Evolutionary conservation across 805 yeast species (phyloP).

Genomic region (Schwanniomyces vanrijiae): DNA sequence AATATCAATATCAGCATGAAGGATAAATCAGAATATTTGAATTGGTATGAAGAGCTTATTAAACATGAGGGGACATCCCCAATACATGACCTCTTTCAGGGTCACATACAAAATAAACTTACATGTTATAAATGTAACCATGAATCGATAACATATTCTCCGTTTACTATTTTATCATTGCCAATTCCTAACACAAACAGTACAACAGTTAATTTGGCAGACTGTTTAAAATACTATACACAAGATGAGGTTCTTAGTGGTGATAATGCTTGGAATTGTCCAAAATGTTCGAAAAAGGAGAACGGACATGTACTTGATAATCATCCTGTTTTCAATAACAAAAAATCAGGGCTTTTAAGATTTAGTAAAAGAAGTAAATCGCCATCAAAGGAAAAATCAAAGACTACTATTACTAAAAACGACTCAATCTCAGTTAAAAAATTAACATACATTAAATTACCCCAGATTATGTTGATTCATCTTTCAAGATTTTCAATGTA

Average conservation of each 20-base stretch:
- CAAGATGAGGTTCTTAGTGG: conserved; percentile 66
- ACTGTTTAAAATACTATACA: conserved; percentile 62
- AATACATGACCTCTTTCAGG: conserved; percentile 65
- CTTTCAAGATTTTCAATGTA: conserved; percentile 45
- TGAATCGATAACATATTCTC: conserved; percentile 58
- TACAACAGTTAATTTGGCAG: conserved; percentile 48
- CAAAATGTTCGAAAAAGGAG: conserved; percentile 52
- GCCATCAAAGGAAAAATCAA: conserved; percentile 23
- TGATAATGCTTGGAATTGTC: conserved; percentile 85
- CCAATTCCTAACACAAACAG: conserved; percentile 49
- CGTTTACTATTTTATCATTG: conserved; percentile 61
- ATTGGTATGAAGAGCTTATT: conserved; percentile 58
- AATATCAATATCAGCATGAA: conserved; percentile 27
- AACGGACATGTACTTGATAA: conserved; percentile 19
- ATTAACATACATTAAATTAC: conserved; percentile 32
- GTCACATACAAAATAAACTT: conserved; percentile 66
- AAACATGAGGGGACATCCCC: conserved; percentile 65
- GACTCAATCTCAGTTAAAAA: conserved; percentile 23
- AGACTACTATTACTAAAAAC: conserved; percentile 4
- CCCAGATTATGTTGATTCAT: conserved; percentile 40
- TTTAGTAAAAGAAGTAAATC: conserved; percentile 35
- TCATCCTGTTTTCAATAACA: conserved; percentile 38
- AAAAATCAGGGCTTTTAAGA: conserved; percentile 35
- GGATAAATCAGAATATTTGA: conserved; percentile 51
- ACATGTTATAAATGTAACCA: conserved; percentile 66